Percentiles rank a stretch among this genome's conserved stretches.
phyloP scores from a whole-genome alignment of 805 yeast species.

The Candida maltosa region DNA sequence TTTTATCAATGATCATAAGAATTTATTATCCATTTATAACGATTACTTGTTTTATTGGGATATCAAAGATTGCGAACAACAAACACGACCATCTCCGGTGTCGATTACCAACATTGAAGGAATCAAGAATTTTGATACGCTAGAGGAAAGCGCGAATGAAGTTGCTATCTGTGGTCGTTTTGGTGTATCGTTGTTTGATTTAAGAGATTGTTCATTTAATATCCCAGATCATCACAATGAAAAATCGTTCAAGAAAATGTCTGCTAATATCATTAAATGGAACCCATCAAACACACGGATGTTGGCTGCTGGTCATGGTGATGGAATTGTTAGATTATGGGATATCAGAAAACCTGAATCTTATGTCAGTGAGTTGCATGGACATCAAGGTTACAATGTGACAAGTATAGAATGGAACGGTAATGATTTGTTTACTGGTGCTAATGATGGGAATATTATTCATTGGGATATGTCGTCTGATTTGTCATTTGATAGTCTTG shows the following conservation, averaged over 20 bases:
- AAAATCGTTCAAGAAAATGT: constrained; percentile 14
- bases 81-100: constrained; percentile 45
- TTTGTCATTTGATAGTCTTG: constrained; percentile 4
- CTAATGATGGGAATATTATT: constrained; percentile 63
- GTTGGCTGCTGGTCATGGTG: constrained; percentile 62
- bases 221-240: constrained; percentile 19
- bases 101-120: constrained; percentile 52
- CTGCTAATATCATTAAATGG: constrained; percentile 57
- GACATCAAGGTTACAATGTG: constrained; percentile 49
- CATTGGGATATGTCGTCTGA: constrained; percentile 56
- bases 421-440: constrained; percentile 52
- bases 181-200: constrained; percentile 74
- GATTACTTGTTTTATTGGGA: constrained; percentile 80
- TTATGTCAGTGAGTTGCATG: constrained; percentile 44
- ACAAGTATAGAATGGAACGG: constrained; percentile 60
- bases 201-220: constrained; percentile 47
- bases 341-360: constrained; percentile 65
- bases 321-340: constrained; percentile 64
- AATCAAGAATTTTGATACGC: constrained; percentile 43
- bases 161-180: constrained; percentile 62
- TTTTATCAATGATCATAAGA: constrained; percentile 31
- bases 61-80: constrained; percentile 47
- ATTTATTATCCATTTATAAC: constrained; percentile 61
- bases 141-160: constrained; percentile 33
- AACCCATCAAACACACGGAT: constrained; percentile 55